Conservation (phyloP, 2,329 filamentous ascomycete genomes). For the Alternaria metachromatica region DNA sequence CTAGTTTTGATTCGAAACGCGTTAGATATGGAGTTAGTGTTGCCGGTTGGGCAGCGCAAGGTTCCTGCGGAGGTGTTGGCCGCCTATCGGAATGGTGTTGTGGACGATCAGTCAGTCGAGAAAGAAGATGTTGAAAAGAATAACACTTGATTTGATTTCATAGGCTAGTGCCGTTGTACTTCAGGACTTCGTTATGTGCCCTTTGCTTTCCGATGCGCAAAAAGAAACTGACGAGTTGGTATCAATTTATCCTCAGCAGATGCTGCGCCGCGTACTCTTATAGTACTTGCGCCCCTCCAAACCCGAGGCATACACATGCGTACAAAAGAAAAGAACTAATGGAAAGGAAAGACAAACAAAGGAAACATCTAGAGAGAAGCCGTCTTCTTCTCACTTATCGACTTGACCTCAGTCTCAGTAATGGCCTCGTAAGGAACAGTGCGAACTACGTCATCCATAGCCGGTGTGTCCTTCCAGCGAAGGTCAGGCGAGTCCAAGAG, state of each 20-base stretch:
- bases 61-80: not conserved
- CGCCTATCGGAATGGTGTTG: not conserved
- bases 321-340: not conserved
- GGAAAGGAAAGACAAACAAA: not conserved
- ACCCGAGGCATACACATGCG: not conserved
- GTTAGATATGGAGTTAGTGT: not conserved
- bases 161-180: not conserved
- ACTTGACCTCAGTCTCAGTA: not conserved
- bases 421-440: not conserved
- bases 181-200: not conserved
- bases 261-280: not conserved
- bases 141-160: not conserved
- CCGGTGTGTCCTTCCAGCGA: not conserved
- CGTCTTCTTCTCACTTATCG: not conserved
- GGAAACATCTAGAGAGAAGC: not conserved
- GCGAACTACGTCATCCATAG: not conserved
- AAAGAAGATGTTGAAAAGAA: fast-evolving
- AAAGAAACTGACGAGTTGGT: not conserved
- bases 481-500: conserved; percentile 6
- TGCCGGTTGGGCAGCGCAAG: not conserved
- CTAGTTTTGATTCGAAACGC: not conserved
- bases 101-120: too few species aligned
- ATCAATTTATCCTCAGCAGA: not conserved
- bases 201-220: not conserved
- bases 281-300: not conserved